Evolutionary conservation across 2,329 filamentous ascomycete genomes (phyloP).

Genomic region (Colletotrichum simmondsii): DNA sequence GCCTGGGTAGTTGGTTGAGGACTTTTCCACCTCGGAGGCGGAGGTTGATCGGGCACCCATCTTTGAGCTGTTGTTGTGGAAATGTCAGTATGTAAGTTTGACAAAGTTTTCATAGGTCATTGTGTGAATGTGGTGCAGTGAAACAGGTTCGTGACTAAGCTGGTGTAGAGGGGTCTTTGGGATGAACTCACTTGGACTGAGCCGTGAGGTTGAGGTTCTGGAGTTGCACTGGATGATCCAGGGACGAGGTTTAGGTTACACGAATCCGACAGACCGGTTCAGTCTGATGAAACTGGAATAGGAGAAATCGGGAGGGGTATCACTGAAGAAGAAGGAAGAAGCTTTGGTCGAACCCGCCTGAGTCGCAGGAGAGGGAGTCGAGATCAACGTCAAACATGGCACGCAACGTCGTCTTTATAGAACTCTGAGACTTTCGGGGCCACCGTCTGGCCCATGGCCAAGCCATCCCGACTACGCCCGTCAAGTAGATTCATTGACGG

Average conservation of each 20-base stretch:
- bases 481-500: not conserved
- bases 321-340: not conserved
- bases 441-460: not conserved
- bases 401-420: conserved; percentile 29
- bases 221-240: not conserved
- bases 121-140: not conserved
- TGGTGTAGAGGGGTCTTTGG: not conserved
- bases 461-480: conserved; percentile 12
- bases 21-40: conserved; percentile 36
- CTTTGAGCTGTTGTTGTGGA: not conserved
- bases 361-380: not conserved
- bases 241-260: not conserved
- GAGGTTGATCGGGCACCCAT: conserved; percentile 30
- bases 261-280: not conserved
- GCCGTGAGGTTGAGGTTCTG: not conserved
- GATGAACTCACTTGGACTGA: conserved; percentile 13
- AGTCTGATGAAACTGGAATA: not conserved
- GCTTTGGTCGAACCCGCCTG: conserved; percentile 16
- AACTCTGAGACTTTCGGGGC: not conserved
- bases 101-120: not conserved
- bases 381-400: not conserved
- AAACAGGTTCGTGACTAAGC: conserved; percentile 18
- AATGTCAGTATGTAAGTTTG: not conserved
- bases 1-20: conserved; percentile 25
- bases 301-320: not conserved